Evolutionary conservation across 75 land plant genomes (phyloP).

Genomic region (Isoetes taiwanensis): DNA sequence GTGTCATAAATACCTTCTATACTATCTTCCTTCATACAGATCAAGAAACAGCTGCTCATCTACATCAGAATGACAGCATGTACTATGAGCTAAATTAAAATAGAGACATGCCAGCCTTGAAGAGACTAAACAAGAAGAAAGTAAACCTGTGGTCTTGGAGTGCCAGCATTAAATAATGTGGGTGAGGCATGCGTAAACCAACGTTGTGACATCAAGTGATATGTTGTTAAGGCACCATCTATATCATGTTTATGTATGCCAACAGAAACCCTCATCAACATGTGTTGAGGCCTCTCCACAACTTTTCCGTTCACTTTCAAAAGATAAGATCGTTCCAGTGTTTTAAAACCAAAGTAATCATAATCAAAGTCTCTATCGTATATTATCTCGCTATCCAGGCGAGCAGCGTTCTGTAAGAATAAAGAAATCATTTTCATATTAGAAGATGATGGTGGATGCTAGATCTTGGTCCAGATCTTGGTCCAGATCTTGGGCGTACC

Average conservation of each 20-base stretch:
- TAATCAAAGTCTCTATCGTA: constrained; percentile 94
- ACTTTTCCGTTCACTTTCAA: constrained; percentile 64
- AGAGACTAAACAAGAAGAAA: not conserved
- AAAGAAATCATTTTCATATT: not conserved
- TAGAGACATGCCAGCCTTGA: not conserved
- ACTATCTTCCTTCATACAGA: constrained; percentile 98
- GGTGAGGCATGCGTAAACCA: constrained; percentile 99
- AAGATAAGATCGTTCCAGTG: constrained; percentile 92
- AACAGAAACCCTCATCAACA: constrained; percentile 94
- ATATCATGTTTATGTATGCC: constrained; percentile 87
- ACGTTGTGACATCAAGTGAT: constrained; percentile 87
- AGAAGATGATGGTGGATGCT: not conserved
- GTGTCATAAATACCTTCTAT: constrained; percentile 99
- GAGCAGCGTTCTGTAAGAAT: constrained; percentile 63
- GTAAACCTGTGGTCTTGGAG: constrained; percentile 86
- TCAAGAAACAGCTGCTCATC: constrained; percentile 93
- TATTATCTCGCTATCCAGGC: constrained; percentile 88
- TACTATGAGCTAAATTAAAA: not conserved
- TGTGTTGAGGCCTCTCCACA: constrained; percentile 93
- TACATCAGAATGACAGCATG: constrained; percentile 15
- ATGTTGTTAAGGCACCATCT: constrained; percentile 69
- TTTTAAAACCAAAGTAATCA: constrained; percentile 94
- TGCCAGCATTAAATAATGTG: constrained; percentile 92
- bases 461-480: not conserved
- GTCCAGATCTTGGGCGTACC: constrained; percentile 16